phyloP scores from a whole-genome alignment of 257 asterid species.

The Solanum chilense region DNA sequence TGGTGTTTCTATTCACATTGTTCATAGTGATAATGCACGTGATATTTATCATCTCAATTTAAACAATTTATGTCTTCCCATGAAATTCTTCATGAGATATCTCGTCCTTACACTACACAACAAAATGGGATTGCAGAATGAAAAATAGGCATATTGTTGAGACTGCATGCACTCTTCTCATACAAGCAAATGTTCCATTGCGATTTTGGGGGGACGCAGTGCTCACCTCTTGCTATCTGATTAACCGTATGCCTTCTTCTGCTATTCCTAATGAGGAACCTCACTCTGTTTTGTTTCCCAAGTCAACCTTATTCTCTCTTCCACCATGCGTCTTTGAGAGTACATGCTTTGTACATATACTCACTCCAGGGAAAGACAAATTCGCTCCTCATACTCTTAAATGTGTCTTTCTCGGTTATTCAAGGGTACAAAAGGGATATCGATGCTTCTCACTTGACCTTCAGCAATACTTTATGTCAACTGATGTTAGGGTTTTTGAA shows the following conservation, averaged over 20 bases:
- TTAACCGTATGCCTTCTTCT: neutral
- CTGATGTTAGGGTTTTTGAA: neutral
- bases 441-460: neutral
- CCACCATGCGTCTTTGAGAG: too few relatives aligned
- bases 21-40: neutral
- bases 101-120: neutral
- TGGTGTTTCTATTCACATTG: neutral
- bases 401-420: neutral
- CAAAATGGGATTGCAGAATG: neutral
- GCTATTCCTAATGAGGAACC: neutral
- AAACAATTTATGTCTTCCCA: neutral
- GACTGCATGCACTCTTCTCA: neutral
- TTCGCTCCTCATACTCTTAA: neutral
- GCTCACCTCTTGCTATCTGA: neutral
- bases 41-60: neutral
- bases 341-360: too few relatives aligned
- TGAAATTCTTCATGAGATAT: neutral
- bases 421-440: neutral
- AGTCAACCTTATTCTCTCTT: too few relatives aligned
- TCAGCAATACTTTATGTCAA: neutral
- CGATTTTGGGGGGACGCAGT: neutral
- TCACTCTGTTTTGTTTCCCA: neutral
- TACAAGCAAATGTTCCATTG: neutral
- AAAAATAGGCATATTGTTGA: neutral
- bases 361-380: too few relatives aligned